Base-by-base conservation (phyloP, 768 basidiomycete genomes). In the Austroboletus eburneus region DNA sequence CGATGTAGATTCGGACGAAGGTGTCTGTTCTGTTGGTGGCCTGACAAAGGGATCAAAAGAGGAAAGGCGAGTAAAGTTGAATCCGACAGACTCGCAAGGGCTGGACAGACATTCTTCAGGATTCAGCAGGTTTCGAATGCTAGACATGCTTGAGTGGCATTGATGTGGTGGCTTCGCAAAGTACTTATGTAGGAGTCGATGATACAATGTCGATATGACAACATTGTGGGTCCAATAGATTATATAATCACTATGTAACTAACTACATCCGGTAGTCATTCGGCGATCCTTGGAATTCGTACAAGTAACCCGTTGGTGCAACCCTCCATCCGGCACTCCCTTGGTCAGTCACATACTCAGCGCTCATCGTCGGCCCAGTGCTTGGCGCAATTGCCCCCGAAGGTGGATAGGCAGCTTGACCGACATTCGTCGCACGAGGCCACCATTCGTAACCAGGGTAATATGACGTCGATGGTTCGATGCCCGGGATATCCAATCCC, bases 361-460 rank as follows among this genome's bases (percentile, higher is more conserved):
- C 9, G 29, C 33, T 51, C 22, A 55, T 42, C 24, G 51, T 24
- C 5, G 60, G 17, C 32, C 33, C 53, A n/a, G 39, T 25, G 24
- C 29, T 25, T 3, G 53, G 29, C 33, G 41, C 37, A 41, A 42
- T 45, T 9, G 24, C 18, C 16, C 32, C 35, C 6, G 56, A 29
- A 14, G 55, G 20, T 5, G 46, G 49, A 45, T 63, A 58, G 9
- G 57, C 24, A 36, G 52, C 33, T 4, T 55, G 53, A 16, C 36
- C 29, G 36, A 24, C 30, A 23, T 49, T 51, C 3, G 61, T 53
- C 24, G 57, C 44, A 30, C 77, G 75, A 18, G 81, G 78, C 80
- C 81, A 84, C 82, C 79, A 82, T 57, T 82, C 80, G 55, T 79
- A 82, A 22, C 79, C 81, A 39, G 68, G 67, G 44, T 65, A 68